Base-by-base conservation (phyloP, 768 basidiomycete genomes). In the Hygrophorus russula region DNA sequence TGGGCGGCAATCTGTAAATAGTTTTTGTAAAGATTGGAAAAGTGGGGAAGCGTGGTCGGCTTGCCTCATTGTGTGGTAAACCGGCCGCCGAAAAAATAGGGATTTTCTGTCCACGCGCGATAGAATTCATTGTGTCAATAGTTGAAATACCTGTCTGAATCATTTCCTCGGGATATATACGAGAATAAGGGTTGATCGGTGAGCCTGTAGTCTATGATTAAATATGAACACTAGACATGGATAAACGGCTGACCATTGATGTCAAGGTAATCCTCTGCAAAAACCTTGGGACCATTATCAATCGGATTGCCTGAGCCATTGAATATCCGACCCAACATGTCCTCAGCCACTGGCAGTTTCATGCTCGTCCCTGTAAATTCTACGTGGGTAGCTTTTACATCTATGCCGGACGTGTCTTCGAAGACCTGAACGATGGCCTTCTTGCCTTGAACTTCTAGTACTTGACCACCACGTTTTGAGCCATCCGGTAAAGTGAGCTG, bases 141-240 rank as follows among this genome's bases (percentile, higher is more conserved):
- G 96, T 99, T 35, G 96, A 99, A 57, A 98, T 98, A 65, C 96
- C 96, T 29, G 96, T 99, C 65, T 99, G 96, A 51, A 99, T 98
- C 96, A 99, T 99, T 68, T 99, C 96, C 66, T 98, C 96, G 47
- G 96, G 96, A 69, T 99, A 98, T 68, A 97, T 98, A 60, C 96
- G 92, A 49, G 88, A 89, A 63, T 82, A 94, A 15, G 91, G 91
- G 62, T 94, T 99, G 67, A 98, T 99, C 35, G 96, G 96, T 4
- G 91, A 94, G 48, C 93, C 93, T 94, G 50, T 35, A 51, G 42
- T 31, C 31, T 15, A 33, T 41, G 50, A 49, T 50, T 44, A 46
- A 56, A 49, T 48, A 51, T 39, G 28, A 46, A 20, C 17, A 27
- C 10, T 4, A 8, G 27, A 18, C 36, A 9, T 18, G 24, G 24